Evolutionary conservation across 2,329 filamentous ascomycete genomes (phyloP), one percentile per base, ranked within the genome.

Genomic region (Didymella segeticola): DNA sequence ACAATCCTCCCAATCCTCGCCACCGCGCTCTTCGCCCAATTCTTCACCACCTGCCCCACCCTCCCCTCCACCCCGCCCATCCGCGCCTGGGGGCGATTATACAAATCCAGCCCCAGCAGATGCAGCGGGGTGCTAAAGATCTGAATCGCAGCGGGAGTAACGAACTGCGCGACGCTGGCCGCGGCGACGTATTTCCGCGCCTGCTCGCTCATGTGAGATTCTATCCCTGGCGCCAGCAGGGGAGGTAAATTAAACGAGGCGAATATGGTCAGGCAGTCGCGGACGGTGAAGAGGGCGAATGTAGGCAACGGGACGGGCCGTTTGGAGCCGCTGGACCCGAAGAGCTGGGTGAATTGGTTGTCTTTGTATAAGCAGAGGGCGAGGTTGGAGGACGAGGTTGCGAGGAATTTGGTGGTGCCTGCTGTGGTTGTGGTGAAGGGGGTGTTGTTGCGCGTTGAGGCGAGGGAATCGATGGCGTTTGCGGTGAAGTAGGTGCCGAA

Each of bases 201-300:
- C 15, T 82, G 76, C 12, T 82, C 60, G 34, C 51, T 36, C 58
- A 75, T 65, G 12, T 53, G 69, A 25, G 29, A 7, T 4, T 76
- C 84, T 17, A 96, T 78, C 5, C 79, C 75, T 0, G 91, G 91
- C 0, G 90, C 90, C 9, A 97, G 80, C 2, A 95, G 69, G 0
- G 90, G 85, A 0, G 93, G 93, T 2, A 96, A 79, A 71, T 97
- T 97, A 82, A 97, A 98, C 11, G 86, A 90, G 4, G 91, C 91
- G 73, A 96, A 96, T 66, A 96, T 92, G 45, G 93, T 96, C 57
- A 96, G 78, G 75, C 88, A 91, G 77, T 97, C 93, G 64, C 93
- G 86, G 49, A 89, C 70, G 3, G 90, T 87, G 79, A 96, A 97
- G 52, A 96, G 84, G 1, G 82, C 79, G 75, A 92, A 95, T 8